A percentile compares a stretch with the other conserved stretches of the same genome.
These are phyloP conservation scores for Dioszegia aurantiaca DNA, from an alignment of 768 basidiomycete species.

Conservation along the genomic window DNA sequence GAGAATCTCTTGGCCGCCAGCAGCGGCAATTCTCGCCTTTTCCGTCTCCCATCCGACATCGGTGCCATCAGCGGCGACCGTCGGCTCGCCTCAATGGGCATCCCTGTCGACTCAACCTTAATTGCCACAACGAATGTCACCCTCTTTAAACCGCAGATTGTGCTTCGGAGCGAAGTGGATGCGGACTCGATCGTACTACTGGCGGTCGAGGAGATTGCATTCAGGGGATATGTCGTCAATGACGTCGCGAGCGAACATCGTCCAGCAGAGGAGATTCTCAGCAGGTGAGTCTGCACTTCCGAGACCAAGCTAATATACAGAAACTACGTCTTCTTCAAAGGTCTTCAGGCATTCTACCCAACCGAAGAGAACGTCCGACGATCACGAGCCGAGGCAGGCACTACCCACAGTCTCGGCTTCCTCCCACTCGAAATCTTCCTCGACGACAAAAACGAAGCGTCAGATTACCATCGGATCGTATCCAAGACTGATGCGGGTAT, in stretches of 20 bases:
- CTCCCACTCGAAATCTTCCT: constrained; percentile 89
- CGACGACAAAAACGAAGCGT: constrained; percentile 76
- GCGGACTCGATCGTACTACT: constrained; percentile 65
- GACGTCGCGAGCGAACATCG: constrained; percentile 79
- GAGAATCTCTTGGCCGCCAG: constrained; percentile 8
- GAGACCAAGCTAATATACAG: constrained; percentile 53
- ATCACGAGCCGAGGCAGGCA: constrained; percentile 18
- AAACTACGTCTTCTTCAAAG: constrained; percentile 72
- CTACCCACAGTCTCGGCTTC: constrained; percentile 41
- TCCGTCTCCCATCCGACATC: constrained; percentile 16
- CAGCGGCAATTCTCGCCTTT: constrained; percentile 14
- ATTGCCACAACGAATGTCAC: constrained; percentile 68
- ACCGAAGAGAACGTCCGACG: constrained; percentile 20
- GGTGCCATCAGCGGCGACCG: constrained; percentile 16
- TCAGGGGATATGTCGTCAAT: constrained; percentile 75
- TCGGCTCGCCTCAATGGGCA: constrained; percentile 17
- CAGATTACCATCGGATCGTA: constrained; percentile 81
- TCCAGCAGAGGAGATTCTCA: constrained; percentile 79
- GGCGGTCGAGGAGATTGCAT: constrained; percentile 73
- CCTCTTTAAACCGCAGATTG: constrained; percentile 86
- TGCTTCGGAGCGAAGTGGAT: constrained; percentile 64
- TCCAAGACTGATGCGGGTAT: constrained; percentile 81
- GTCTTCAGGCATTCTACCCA: constrained; percentile 85
- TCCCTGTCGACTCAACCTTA: constrained; percentile 47
- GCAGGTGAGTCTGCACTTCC: constrained; percentile 58